These are phyloP conservation scores for Passalora sequoiae DNA, from an alignment of 2,329 filamentous ascomycete species.

Conservation along the genomic window DNA sequence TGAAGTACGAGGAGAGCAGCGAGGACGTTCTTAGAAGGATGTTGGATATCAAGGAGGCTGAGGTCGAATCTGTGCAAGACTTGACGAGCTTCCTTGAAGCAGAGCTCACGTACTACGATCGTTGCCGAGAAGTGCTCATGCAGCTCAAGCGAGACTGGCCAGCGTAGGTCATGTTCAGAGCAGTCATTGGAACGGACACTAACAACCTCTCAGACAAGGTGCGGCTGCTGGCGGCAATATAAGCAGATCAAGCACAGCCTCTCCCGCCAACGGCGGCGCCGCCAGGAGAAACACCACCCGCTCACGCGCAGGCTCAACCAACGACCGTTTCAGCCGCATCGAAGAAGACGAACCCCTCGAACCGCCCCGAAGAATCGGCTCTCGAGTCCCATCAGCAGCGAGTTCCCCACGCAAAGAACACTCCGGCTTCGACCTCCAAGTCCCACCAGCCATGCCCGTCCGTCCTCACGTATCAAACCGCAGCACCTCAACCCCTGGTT, in stretches of 20 bases:
- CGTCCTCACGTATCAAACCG: slow-evolving; percentile 46
- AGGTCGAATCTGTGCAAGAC: slow-evolving; percentile 75
- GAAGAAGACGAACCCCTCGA: slow-evolving; percentile 52
- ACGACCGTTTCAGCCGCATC: slow-evolving; percentile 51
- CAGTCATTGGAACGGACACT: background rate
- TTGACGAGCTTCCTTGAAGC: slow-evolving; percentile 78
- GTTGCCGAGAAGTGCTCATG: slow-evolving; percentile 76
- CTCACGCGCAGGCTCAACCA: slow-evolving; percentile 58
- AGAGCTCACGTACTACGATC: slow-evolving; percentile 85
- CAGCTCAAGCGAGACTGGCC: slow-evolving; percentile 67
- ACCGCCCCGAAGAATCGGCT: slow-evolving; percentile 51
- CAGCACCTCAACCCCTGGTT: slow-evolving; percentile 45
- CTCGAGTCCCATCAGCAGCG: slow-evolving; percentile 38
- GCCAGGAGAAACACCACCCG: slow-evolving; percentile 42
- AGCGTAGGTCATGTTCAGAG: slow-evolving; percentile 43
- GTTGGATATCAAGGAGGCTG: slow-evolving; percentile 93
- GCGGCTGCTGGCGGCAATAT: slow-evolving; percentile 8
- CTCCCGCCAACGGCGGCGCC: slow-evolving; percentile 26
- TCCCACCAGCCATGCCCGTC: slow-evolving; percentile 28
- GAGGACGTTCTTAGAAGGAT: slow-evolving; percentile 89
- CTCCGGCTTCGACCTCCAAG: slow-evolving; percentile 41
- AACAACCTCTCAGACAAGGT: slow-evolving; percentile 5
- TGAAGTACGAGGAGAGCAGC: slow-evolving; percentile 92
- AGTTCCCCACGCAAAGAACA: slow-evolving; percentile 40
- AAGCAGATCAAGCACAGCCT: slow-evolving; percentile 26